Conservation (phyloP, 345 rosid genomes). For the Aurinia saxatilis region DNA sequence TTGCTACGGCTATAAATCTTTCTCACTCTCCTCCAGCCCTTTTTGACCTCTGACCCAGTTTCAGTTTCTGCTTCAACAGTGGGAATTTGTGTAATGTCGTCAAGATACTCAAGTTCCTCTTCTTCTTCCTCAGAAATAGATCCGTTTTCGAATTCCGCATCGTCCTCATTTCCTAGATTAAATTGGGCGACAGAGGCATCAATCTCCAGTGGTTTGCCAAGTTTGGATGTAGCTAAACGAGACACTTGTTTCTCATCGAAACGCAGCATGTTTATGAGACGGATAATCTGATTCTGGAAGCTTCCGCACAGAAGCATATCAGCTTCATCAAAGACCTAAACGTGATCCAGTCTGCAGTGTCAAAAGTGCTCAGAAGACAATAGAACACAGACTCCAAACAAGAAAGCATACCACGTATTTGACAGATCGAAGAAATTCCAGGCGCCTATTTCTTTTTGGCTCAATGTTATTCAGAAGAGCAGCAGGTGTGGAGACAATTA, state of each 20-base stretch:
- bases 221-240: conserved; percentile 30
- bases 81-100: conserved; percentile 27
- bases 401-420: conserved; percentile 65
- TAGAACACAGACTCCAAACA: conserved; percentile 30
- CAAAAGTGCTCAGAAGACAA: not conserved
- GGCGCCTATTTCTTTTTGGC: conserved; percentile 40
- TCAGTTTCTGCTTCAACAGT: conserved; percentile 22
- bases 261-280: conserved; percentile 74
- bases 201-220: conserved; percentile 24
- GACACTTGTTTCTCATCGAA: conserved; percentile 73
- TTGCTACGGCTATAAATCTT: conserved; percentile 71
- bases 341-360: no score
- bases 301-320: conserved; percentile 94
- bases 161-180: conserved; percentile 24
- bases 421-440: conserved; percentile 55
- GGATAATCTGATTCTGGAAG: conserved; percentile 82
- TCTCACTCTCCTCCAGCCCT: conserved; percentile 79
- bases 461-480: conserved; percentile 78
- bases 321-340: conserved; percentile 95
- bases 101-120: conserved; percentile 42
- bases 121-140: conserved; percentile 27
- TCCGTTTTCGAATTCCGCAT: conserved; percentile 26
- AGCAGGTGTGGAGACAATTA: conserved; percentile 85
- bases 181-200: conserved; percentile 25
- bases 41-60: conserved; percentile 30